Base-by-base conservation (phyloP, 2,329 filamentous ascomycete genomes). In the Scedosporium aurantiacum region DNA sequence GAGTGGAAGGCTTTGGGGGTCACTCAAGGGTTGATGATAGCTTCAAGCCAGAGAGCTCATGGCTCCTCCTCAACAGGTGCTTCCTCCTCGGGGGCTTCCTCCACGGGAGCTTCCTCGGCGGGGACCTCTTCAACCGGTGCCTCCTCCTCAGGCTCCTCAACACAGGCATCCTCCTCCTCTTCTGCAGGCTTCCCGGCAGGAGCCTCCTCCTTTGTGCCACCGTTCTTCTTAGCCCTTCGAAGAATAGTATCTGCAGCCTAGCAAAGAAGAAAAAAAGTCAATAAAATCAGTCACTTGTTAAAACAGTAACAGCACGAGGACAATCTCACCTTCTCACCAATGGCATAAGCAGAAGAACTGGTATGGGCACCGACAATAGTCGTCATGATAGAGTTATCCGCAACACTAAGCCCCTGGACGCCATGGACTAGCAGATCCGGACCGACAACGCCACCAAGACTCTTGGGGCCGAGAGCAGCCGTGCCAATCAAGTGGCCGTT, bases 331-430 rank as follows among this genome's bases (percentile, higher is more conserved):
- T 63, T 78, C 65, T 79, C 78, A 10, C 68, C 76, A 56, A 77
- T 67, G 70, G 75, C 76, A 64, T 79, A 79, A 4, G 78, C 75
- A 4, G 72, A 72, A 60, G 75, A 76, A 64, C 78, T 75, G 21
- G 76, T 77, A 2, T 75, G 71, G 25, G 72, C 75, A 62, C 75
- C 72, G 4, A 74, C 72, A 65, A 75, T 74, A 2, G 75, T 69
- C 8, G 74, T 75, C 32, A 77, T 71, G 10, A 75, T 65, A 5
- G 71, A 74, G 1, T 75, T 75, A 65, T 78, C 75, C 6, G 71
- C 71, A 18, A 77, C 68, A 21, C 74, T 71, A 5, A 77, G 69
- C 32, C 70, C 70, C 58, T 71, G 70, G 25, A 76, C 66, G 2
- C 75, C 75, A 56, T 75, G 70, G 0, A 77, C 75, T 56, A 70